phyloP scores from a whole-genome alignment of 2,329 filamentous ascomycete species.

The Penicillium sp. region DNA sequence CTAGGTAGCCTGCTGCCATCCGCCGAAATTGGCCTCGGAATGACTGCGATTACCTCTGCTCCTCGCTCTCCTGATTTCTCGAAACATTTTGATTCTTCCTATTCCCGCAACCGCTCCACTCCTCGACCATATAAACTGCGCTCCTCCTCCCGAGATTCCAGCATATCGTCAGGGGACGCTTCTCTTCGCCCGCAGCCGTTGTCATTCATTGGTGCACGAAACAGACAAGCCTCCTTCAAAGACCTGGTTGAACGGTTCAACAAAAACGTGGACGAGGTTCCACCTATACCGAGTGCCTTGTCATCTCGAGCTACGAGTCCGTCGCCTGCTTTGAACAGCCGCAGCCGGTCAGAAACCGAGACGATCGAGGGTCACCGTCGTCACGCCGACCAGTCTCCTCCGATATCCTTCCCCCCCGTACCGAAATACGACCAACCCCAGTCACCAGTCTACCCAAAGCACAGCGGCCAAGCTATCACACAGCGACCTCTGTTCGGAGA shows the following conservation, averaged over 20 bases:
- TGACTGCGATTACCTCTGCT: conserved; percentile 19
- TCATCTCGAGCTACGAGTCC: conserved; percentile 37
- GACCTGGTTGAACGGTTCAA: conserved; percentile 78
- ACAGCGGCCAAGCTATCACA: not conserved
- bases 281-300: conserved; percentile 37
- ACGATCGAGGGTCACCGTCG: conserved; percentile 16
- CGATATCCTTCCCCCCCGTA: conserved; percentile 18
- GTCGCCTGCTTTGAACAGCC: conserved; percentile 22
- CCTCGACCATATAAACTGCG: conserved; percentile 24
- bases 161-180: conserved; percentile 17
- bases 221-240: conserved; percentile 66
- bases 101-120: conserved; percentile 16
- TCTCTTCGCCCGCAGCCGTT: conserved; percentile 18
- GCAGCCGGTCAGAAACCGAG: conserved; percentile 21
- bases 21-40: conserved; percentile 19
- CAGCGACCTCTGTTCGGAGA: conserved; percentile 70
- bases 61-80: conserved; percentile 9
- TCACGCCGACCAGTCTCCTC: conserved; percentile 16
- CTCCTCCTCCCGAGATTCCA: conserved; percentile 30
- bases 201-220: conserved; percentile 23
- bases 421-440: not conserved
- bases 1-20: conserved; percentile 17
- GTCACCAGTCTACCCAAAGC: not conserved
- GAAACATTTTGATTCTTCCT: conserved; percentile 24
- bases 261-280: conserved; percentile 51